phyloP scores from a whole-genome alignment of 2,329 filamentous ascomycete genomes.

The Nemania abortiva region DNA sequence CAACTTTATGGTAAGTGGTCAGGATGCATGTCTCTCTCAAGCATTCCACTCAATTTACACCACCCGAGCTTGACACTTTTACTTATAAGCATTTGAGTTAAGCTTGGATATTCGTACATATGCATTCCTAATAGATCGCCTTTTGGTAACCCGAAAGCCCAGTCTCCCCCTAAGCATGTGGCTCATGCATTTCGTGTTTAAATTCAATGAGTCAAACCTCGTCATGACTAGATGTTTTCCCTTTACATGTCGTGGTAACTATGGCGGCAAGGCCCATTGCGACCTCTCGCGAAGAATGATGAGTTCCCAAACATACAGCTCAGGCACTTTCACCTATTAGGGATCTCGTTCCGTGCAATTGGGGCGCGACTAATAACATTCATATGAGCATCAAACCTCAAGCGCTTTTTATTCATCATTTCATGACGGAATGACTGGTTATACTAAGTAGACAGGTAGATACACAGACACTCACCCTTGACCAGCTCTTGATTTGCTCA shows the following conservation, averaged over 20 bases:
- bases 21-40: not conserved
- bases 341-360: slow-evolving; percentile 40
- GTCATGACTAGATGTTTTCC: not conserved
- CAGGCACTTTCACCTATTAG: slow-evolving; percentile 28
- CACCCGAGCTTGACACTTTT: not conserved
- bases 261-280: not conserved
- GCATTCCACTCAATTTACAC: not conserved
- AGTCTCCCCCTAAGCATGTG: not conserved
- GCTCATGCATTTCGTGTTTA: not conserved
- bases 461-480: slow-evolving; percentile 57
- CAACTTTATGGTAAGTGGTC: too few species aligned
- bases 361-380: slow-evolving; percentile 34
- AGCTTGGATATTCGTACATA: slow-evolving; percentile 2
- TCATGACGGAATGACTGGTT: not conserved
- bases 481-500: slow-evolving; percentile 64
- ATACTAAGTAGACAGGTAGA: not conserved
- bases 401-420: not conserved
- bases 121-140: not conserved
- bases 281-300: not conserved
- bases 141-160: not conserved
- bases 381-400: slow-evolving; percentile 23
- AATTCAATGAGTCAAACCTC: not conserved
- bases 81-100: not conserved
- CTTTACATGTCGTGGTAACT: too few species aligned
- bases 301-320: not conserved